Evolutionary conservation across 108 stramenopile species (phyloP), one percentile per base, ranked within the genome.

Genomic region (Schizochytrium sp.): DNA sequence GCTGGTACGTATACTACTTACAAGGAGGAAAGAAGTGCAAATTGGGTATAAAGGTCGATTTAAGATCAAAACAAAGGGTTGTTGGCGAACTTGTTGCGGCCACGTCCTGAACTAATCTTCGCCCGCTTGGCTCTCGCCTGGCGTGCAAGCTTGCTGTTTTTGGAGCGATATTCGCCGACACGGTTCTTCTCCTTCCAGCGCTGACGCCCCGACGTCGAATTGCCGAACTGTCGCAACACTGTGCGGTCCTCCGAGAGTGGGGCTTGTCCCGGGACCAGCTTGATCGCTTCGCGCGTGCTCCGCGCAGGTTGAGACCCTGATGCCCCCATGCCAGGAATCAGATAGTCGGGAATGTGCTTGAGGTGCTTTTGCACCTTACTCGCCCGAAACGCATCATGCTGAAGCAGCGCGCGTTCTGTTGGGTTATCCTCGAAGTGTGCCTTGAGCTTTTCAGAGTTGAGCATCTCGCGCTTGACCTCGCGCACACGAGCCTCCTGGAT

Each of bases 361-460:
- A 89, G 72, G 45, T 87, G 44, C 25, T 58, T 19, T 4, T 57
- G 58, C 58, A 89, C 89, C 5, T 43, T 28, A 28, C 18, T 44
- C 5, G 19, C 16, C 16, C 43, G 72, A 5, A 88, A 21, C 14
- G 87, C 21, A 25, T 97, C 97, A 72, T 97, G 96, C 44, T 94
- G 95, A 45, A 98, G 90, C 0, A 97, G 89, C 89, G 96, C 95
- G 47, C 96, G 87, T 89, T 98, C 98, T 29, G 94, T 91, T 8
- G 99, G 98, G 89, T 98, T 98, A 44, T 97, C 96, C 90, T 95
- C 96, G 88, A 99, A 99, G 94, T 98, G 97, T 58, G 90, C 92
- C 91, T 96, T 94, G 5, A 99, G 94, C 29, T 95, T 93, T 19
- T 96, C 96, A 5, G 96, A 97, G 93, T 98, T 98, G 47, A 99